Evolutionary conservation across 2,329 filamentous ascomycete genomes (phyloP).

Genomic region (Hortaea werneckii): DNA sequence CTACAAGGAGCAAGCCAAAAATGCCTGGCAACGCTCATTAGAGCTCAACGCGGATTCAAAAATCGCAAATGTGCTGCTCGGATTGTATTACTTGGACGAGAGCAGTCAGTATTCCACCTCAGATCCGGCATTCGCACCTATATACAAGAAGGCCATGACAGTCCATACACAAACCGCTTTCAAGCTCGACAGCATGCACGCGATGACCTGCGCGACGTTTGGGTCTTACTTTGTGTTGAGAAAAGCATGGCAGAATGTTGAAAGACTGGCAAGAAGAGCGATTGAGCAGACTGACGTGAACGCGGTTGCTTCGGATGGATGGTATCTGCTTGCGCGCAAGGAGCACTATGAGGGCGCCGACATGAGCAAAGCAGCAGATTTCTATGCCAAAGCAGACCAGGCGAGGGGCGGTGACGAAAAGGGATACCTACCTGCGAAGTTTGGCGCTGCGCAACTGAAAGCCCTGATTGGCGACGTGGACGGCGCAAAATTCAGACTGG

Average conservation of each 20-base stretch:
- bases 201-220: conserved; percentile 83
- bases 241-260: conserved; percentile 70
- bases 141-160: conserved; percentile 91
- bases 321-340: conserved; percentile 88
- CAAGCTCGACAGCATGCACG: conserved; percentile 84
- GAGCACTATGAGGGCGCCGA: conserved; percentile 70
- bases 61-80: conserved; percentile 79
- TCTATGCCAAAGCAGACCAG: conserved; percentile 82
- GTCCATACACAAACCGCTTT: conserved; percentile 89
- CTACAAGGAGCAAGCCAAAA: conserved; percentile 83
- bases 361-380: conserved; percentile 64
- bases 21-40: conserved; percentile 78
- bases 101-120: conserved; percentile 74
- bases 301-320: conserved; percentile 91
- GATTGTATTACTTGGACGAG: conserved; percentile 78
- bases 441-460: conserved; percentile 82
- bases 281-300: conserved; percentile 96
- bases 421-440: conserved; percentile 88
- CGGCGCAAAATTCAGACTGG: conserved; percentile 83
- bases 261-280: conserved; percentile 79
- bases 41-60: conserved; percentile 79
- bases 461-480: conserved; percentile 76
- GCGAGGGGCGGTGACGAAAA: conserved; percentile 84
- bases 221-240: conserved; percentile 79
- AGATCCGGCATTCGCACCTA: conserved; percentile 69